These are phyloP conservation scores for Sphenostylis stenocarpa DNA, from an alignment of 306 rosid species.

Conservation along the genomic window DNA sequence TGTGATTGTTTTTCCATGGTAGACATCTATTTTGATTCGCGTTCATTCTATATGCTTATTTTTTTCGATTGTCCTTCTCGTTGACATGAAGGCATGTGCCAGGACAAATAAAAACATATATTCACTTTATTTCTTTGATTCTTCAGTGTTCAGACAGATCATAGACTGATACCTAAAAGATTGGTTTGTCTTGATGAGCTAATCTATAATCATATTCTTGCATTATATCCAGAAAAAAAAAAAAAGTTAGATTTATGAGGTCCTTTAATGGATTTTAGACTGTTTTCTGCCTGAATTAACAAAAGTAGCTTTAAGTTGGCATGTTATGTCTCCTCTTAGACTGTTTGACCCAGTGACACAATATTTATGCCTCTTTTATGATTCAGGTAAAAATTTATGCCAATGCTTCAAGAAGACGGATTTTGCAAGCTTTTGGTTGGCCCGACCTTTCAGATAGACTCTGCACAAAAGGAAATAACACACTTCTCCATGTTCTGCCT, in stretches of 20 bases:
- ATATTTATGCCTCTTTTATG: background rate
- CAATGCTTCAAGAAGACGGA: conserved; percentile 55
- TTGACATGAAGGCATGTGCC: background rate
- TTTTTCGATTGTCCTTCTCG: conserved; percentile 3
- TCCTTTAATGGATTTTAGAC: conserved; percentile 14
- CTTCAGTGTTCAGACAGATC: background rate
- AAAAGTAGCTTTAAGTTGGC: conserved; percentile 14
- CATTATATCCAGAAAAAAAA: too few relatives aligned
- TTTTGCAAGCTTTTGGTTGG: conserved; percentile 51
- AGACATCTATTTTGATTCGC: background rate
- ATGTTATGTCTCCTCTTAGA: background rate
- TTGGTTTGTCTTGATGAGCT: background rate
- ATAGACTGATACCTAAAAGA: background rate
- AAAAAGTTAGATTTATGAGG: too few relatives aligned
- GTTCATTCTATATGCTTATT: conserved; percentile 2
- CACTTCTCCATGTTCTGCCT: conserved; percentile 57
- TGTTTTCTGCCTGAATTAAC: conserved; percentile 6
- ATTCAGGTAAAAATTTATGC: conserved; percentile 50
- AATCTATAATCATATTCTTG: too few relatives aligned
- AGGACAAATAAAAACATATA: background rate
- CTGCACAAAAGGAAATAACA: conserved; percentile 47
- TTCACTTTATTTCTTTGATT: conserved; percentile 2
- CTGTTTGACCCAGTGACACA: background rate
- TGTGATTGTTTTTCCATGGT: background rate
- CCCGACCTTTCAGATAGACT: conserved; percentile 47